Conservation (phyloP, 1,284 basidiomycete genomes). For the Tilletiaria anomala region DNA sequence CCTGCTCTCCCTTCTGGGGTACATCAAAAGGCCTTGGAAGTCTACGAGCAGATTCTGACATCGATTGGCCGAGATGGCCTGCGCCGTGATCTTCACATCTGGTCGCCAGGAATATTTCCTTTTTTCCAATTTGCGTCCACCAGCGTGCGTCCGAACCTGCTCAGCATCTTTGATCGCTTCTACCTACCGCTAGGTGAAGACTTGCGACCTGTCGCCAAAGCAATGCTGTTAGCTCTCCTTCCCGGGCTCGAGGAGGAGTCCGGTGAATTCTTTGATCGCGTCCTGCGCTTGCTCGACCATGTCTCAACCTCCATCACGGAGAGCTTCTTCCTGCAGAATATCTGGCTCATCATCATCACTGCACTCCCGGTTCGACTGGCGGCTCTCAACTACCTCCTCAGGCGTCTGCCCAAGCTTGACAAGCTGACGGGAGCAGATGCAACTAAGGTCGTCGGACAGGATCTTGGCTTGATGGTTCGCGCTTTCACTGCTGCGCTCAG, state of each 20-base stretch:
- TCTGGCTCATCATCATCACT: conserved; percentile 85
- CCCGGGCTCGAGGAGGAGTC: conserved; percentile 45
- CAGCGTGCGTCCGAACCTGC: conserved; percentile 43
- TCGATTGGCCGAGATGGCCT: conserved; percentile 79
- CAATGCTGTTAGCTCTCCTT: conserved; percentile 78
- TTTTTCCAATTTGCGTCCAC: conserved; percentile 98
- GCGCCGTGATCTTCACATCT: conserved; percentile 71
- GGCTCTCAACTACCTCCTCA: conserved; percentile 69
- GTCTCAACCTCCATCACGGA: conserved; percentile 55
- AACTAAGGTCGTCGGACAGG: conserved; percentile 46
- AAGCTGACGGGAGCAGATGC: conserved; percentile 9
- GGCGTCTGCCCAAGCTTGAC: conserved; percentile 51
- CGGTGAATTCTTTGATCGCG: conserved; percentile 90
- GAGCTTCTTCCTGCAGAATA: conserved; percentile 83
- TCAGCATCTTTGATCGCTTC: conserved; percentile 24
- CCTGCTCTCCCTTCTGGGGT: conserved; percentile 92
- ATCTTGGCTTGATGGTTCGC: conserved; percentile 80
- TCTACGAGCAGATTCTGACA: conserved; percentile 78
- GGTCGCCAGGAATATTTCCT: conserved; percentile 91
- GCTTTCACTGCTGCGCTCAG: conserved; percentile 71
- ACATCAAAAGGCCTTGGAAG: conserved; percentile 87
- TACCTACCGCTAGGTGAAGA: conserved; percentile 72
- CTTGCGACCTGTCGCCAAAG: conserved; percentile 78
- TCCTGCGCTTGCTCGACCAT: conserved; percentile 63
- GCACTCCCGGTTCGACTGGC: conserved; percentile 72